Base-by-base conservation (phyloP, 2,329 filamentous ascomycete species). In the Nemania sp. region DNA sequence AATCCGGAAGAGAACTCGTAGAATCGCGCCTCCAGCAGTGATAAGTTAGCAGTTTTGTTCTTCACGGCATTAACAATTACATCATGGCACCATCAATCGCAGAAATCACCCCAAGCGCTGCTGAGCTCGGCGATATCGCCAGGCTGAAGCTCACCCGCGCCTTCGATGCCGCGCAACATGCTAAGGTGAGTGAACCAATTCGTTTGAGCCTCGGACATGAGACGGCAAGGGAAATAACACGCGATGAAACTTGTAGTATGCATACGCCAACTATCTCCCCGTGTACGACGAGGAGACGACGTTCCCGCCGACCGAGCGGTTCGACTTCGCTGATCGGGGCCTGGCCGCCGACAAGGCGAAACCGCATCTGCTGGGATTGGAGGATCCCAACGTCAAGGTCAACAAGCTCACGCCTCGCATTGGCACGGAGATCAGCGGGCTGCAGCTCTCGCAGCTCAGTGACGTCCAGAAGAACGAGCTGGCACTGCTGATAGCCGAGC, bases 261-360 rank as follows among this genome's bases (percentile, higher is more conserved):
- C 72, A 53, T 77, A 77, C 46, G 55, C 70, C 1, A 65, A 64
- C 7, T 77, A 77, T 32, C 59, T 76, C 9, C 73, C 75, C 11
- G 74, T 76, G 4, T 71, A 73, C 57, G 74, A 77, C 43, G 73
- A 72, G 42, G 72, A 72, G 1, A 76, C 73, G 2, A 74, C 64
- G 15, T 78, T 76, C 55, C 71, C 74, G 1, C 73, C 75, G 15
- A 76, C 75, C 0, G 71, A 77, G 60, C 74, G 73, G 1, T 79
- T 79, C 59, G 73, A 74, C 11, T 77, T 79, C 57, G 57, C 69
- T 20, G 78, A 80, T 37, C 74, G 73, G 37, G 78, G 78, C 15
- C 70, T 75, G 32, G 59, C 73, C 48, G 79, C 78, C 1, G 76
- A 81, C 62, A 75, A 75, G 37, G 71, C 73, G 17, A 80, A 80